Evolutionary conservation across 2,329 filamentous ascomycete genomes (phyloP).

Genomic region (Fusarium sp.): DNA sequence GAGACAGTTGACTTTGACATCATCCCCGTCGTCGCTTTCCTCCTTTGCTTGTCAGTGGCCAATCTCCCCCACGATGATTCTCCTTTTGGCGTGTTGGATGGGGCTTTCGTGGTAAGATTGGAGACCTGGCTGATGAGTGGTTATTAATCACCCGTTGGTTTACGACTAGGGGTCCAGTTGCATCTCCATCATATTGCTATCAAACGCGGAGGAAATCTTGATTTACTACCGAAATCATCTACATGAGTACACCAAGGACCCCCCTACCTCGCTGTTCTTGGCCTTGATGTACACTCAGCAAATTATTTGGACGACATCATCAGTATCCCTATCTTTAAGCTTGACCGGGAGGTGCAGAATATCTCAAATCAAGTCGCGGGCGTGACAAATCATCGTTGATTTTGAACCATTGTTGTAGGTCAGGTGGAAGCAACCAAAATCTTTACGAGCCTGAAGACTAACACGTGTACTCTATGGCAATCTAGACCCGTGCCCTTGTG

Average conservation of each 20-base stretch:
- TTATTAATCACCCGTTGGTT: background rate
- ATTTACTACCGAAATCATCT: background rate
- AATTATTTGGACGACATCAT: background rate
- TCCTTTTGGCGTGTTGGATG: background rate
- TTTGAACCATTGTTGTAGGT: background rate
- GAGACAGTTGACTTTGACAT: slow-evolving; percentile 13
- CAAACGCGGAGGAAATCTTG: background rate
- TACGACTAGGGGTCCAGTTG: background rate
- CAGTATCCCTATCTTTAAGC: background rate
- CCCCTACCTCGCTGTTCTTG: background rate
- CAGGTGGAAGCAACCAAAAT: background rate
- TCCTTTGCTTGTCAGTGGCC: background rate
- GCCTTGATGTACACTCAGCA: background rate
- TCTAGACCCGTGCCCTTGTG: background rate
- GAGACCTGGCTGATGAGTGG: background rate
- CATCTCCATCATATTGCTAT: background rate
- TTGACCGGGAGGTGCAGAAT: background rate
- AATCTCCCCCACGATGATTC: background rate
- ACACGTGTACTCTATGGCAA: background rate
- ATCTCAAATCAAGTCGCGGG: background rate
- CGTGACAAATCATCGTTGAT: background rate
- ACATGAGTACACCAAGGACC: background rate
- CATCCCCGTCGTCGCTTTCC: slow-evolving; percentile 7
- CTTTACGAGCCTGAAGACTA: background rate
- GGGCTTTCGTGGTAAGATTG: slow-evolving; percentile 1